Evolutionary conservation across 2,329 filamentous ascomycete genomes (phyloP), one percentile per base, ranked within the genome.

Genomic region (Aureobasidium sp.): DNA sequence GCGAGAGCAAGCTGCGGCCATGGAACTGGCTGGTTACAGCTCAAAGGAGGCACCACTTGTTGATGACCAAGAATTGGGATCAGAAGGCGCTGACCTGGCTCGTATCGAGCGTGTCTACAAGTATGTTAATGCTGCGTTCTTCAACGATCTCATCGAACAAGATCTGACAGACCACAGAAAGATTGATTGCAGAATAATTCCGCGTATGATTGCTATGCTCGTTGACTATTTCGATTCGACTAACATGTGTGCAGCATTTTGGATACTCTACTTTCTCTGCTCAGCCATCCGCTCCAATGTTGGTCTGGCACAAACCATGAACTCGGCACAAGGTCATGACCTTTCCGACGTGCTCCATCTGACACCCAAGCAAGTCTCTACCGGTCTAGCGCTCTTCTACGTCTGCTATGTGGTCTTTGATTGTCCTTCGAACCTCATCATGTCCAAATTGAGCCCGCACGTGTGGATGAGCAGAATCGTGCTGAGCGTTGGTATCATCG

Each of bases 291-390:
- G 91, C 58, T 94, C 90, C 69, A 96, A 95, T 75, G 90, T 96
- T 66, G 91, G 91, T 64, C 85, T 96, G 67, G 89, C 91, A n/a
- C 90, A 96, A 76, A 96, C 91, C 1, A 96, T 96, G 91, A 96
- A 96, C 75, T 75, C 72, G 33, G 75, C 81, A 19, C 75, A 82
- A 45, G 81, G 82, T 37, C 90, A 96, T 71, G 87, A 94, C 70
- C 83, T 96, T n/a, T 82, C 82, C 67, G 82, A 84, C 2, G 82
- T 88, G 40, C 81, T 96, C 56, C 71, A 85, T 63, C 77, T 96
- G 66, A 85, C 84, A 0, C 75, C 86, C 11, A 89, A 88, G 68
- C 87, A 96, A 74, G 86, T 91, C 17, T 95, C 91, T 0, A 92
- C 89, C 0, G 90, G 89, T 53, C 78, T 96, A 42, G 90, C 91